These are phyloP conservation scores for Fusarium liriodendri DNA, from an alignment of 2,329 filamentous ascomycete genomes.

Conservation along the genomic window DNA sequence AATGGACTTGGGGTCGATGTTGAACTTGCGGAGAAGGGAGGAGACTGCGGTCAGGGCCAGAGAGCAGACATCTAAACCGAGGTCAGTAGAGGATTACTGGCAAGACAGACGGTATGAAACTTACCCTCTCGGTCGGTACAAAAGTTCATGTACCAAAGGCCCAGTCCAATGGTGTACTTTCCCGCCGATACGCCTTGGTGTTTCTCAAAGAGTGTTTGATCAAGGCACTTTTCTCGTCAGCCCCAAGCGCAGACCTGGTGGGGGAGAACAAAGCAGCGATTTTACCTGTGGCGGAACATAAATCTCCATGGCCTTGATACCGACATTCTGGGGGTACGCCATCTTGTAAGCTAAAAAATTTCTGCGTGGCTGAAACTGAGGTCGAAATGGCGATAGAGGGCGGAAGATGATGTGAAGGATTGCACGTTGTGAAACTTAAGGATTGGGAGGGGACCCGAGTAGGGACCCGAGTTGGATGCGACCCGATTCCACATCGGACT, in stretches of 20 bases:
- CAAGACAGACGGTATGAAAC: neutral
- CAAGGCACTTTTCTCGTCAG: neutral
- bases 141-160: neutral
- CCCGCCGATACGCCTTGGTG: neutral
- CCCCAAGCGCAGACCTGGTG: neutral
- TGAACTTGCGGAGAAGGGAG: neutral
- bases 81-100: neutral
- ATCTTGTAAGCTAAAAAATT: neutral
- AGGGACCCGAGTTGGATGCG: neutral
- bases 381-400: neutral
- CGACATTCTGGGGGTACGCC: neutral
- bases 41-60: neutral
- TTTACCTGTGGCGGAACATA: neutral
- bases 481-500: neutral
- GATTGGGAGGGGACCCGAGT: neutral
- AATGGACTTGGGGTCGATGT: neutral
- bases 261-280: neutral
- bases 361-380: neutral
- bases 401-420: neutral
- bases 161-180: neutral
- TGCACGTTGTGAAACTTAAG: neutral
- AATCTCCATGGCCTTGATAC: neutral
- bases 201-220: neutral
- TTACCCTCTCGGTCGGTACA: neutral
- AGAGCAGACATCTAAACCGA: neutral